phyloP scores from a whole-genome alignment of 495 filamentous ascomycete species.

The Xylaria scruposa region DNA sequence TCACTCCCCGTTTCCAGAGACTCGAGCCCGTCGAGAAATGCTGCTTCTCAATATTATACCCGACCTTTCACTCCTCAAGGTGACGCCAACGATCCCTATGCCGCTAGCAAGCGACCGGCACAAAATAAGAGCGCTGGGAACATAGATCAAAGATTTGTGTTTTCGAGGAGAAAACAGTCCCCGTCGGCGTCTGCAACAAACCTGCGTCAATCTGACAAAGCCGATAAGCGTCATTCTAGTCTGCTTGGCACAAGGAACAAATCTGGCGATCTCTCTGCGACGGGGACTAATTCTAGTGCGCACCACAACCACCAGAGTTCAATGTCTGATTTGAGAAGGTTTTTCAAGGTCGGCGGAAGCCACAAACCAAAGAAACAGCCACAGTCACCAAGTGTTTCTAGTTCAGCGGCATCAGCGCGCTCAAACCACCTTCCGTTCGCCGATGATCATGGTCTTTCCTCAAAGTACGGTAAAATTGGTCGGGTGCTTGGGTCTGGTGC shows the following conservation, averaged over 20 bases:
- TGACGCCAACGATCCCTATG: slow-evolving; percentile 88
- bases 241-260: slow-evolving; percentile 44
- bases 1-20: slow-evolving; percentile 71
- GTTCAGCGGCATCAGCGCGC: slow-evolving; percentile 64
- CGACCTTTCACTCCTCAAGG: slow-evolving; percentile 79
- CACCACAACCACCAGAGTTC: slow-evolving; percentile 74
- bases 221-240: slow-evolving; percentile 58
- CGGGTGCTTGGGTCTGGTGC: slow-evolving; percentile 93
- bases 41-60: slow-evolving; percentile 63
- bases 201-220: slow-evolving; percentile 41
- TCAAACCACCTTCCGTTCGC: slow-evolving; percentile 80
- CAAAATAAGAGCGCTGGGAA: slow-evolving; percentile 69
- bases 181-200: slow-evolving; percentile 54
- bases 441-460: slow-evolving; percentile 88
- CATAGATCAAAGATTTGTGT: slow-evolving; percentile 87
- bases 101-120: slow-evolving; percentile 77
- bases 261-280: slow-evolving; percentile 38
- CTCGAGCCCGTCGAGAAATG: slow-evolving; percentile 65
- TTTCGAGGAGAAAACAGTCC: slow-evolving; percentile 61
- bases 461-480: slow-evolving; percentile 94
- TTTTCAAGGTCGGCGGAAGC: slow-evolving; percentile 74
- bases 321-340: slow-evolving; percentile 93
- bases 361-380: slow-evolving; percentile 68
- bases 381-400: slow-evolving; percentile 63
- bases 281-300: slow-evolving; percentile 56